Conservation (phyloP, 352 stramenopile species). For the Globisporangium paroecandrum region DNA sequence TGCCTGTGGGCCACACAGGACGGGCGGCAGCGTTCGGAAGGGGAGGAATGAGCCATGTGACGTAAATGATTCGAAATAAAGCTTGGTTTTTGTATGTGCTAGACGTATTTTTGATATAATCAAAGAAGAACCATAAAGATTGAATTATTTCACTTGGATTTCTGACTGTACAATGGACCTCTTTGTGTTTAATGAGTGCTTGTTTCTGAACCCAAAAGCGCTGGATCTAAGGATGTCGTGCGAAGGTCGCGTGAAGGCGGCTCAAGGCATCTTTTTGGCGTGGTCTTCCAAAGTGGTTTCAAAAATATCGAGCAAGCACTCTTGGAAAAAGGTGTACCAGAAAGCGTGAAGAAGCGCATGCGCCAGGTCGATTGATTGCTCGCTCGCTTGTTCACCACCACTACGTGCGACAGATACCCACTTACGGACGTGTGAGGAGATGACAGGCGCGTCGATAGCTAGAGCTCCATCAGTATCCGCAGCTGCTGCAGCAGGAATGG, state of each 20-base stretch:
- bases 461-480: constrained; percentile 9
- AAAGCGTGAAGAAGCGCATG: not conserved
- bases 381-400: no score
- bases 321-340: not conserved
- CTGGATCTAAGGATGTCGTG: constrained; percentile 10
- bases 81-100: not conserved
- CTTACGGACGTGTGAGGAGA: not conserved
- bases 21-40: not conserved
- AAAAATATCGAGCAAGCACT: not conserved
- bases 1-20: not conserved
- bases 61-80: not conserved
- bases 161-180: not conserved
- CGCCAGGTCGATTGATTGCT: no score
- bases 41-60: no score
- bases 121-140: not conserved
- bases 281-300: not conserved
- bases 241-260: constrained; percentile 26
- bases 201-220: not conserved
- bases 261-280: constrained; percentile 3
- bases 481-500: not conserved
- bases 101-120: not conserved
- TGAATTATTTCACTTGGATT: not conserved
- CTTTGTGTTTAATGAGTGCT: not conserved
- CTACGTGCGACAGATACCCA: not conserved
- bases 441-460: constrained; percentile 2